These are phyloP conservation scores for Fagopyrum homotropicum DNA, from an alignment of 148 eudicot species.

Conservation along the genomic window DNA sequence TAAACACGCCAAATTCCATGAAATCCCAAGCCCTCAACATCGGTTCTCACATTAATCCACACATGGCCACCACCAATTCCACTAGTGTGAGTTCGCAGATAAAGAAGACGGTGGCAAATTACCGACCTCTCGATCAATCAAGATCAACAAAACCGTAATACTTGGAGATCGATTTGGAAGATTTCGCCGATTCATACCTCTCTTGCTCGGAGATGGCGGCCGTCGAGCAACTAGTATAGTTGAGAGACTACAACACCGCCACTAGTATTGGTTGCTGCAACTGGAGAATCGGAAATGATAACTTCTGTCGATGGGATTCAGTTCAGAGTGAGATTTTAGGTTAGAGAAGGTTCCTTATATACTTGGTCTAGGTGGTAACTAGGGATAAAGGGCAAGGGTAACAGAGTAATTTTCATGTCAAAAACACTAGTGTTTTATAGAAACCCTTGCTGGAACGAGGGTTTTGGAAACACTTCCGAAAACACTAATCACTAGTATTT, in stretches of 20 bases:
- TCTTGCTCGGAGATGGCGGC: background rate
- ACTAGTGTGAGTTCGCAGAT: background rate
- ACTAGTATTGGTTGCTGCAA: background rate
- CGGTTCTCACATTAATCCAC: too few relatives aligned
- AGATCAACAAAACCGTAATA: background rate
- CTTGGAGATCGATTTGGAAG: background rate
- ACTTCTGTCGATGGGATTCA: too few relatives aligned
- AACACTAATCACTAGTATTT: too few relatives aligned
- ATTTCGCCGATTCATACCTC: background rate
- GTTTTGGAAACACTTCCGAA: too few relatives aligned
- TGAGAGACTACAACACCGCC: background rate
- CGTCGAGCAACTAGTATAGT: background rate
- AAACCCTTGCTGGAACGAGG: too few relatives aligned
- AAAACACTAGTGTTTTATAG: too few relatives aligned
- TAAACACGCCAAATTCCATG: background rate
- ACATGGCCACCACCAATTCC: too few relatives aligned
- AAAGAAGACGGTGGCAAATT: background rate
- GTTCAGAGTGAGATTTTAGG: too few relatives aligned
- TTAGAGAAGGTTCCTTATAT: too few relatives aligned
- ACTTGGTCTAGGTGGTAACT: too few relatives aligned
- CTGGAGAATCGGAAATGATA: background rate
- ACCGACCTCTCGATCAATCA: background rate
- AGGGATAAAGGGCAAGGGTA: too few relatives aligned
- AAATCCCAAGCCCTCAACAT: background rate
- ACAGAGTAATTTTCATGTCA: too few relatives aligned